Evolutionary conservation across 257 asterid genomes (phyloP).

Genomic region (Lavandula angustifolia): DNA sequence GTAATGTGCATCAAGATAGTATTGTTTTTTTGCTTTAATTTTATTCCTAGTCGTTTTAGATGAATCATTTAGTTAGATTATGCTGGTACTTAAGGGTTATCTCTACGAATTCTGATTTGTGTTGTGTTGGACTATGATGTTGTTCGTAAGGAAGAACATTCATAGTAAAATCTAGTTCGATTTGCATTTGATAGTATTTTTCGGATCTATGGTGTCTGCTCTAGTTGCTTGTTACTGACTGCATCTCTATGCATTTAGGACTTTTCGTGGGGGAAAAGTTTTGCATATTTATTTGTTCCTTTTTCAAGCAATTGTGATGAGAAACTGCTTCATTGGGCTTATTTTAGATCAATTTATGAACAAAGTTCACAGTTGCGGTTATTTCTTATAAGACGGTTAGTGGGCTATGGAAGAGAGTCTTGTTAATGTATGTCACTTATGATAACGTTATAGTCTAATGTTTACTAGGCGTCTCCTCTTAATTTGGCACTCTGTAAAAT

Average conservation of each 20-base stretch:
- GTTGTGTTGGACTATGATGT: conserved; percentile 2
- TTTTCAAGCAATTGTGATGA: background rate
- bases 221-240: background rate
- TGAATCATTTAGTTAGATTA: conserved; percentile 16
- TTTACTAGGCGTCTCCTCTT: background rate
- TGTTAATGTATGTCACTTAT: background rate
- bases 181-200: background rate
- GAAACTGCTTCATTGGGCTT: background rate
- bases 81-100: conserved; percentile 6
- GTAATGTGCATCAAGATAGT: background rate
- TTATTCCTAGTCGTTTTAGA: background rate
- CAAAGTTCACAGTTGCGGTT: background rate
- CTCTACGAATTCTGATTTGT: background rate
- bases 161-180: background rate
- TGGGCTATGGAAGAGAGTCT: background rate
- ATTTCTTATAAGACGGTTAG: background rate
- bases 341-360: background rate
- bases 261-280: background rate
- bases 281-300: background rate
- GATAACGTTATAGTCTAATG: background rate
- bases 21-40: background rate
- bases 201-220: conserved; percentile 18
- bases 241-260: background rate
- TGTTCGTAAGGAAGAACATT: background rate
- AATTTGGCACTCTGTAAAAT: conserved; percentile 25